These are phyloP conservation scores for Aspergillus saccharolyticus DNA, from an alignment of 495 filamentous ascomycete species.

Conservation along the genomic window DNA sequence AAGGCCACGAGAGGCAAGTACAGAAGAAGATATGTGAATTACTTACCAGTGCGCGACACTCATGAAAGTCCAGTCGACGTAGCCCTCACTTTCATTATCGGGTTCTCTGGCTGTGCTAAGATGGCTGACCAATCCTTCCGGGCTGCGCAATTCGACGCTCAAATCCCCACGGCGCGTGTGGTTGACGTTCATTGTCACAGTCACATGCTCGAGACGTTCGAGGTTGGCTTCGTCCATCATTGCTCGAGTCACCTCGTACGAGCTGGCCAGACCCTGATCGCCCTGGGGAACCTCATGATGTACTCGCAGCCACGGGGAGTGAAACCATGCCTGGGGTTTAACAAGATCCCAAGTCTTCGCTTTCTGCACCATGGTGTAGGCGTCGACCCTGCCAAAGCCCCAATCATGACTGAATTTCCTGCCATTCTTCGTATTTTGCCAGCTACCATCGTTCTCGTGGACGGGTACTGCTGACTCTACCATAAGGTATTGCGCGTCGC, in stretches of 20 bases:
- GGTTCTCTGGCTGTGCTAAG: conserved; percentile 65
- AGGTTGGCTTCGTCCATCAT: conserved; percentile 79
- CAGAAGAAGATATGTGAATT: background rate
- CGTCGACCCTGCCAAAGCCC: conserved; percentile 92
- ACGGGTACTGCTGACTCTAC: conserved; percentile 80
- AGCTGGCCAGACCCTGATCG: conserved; percentile 68
- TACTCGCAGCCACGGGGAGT: conserved; percentile 88
- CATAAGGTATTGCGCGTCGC: conserved; percentile 89
- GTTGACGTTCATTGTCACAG: conserved; percentile 92
- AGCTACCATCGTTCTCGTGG: conserved; percentile 67
- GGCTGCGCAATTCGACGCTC: conserved; percentile 87
- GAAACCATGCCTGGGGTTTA: conserved; percentile 96
- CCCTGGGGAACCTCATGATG: conserved; percentile 84
- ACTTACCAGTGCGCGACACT: conserved; percentile 90
- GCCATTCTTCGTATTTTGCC: conserved; percentile 74
- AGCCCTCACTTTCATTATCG: conserved; percentile 65
- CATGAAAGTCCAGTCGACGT: conserved; percentile 98
- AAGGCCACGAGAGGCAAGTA: background rate
- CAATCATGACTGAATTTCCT: conserved; percentile 88
- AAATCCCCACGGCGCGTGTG: conserved; percentile 85
- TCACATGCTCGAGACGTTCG: conserved; percentile 84
- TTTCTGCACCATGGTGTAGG: conserved; percentile 76
- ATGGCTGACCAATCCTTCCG: conserved; percentile 74
- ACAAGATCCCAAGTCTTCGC: conserved; percentile 82
- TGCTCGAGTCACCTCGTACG: conserved; percentile 69